Evolutionary conservation across 2,329 filamentous ascomycete genomes (phyloP), one percentile per base, ranked within the genome.

Genomic region (Drechslerella stenobrocha): DNA sequence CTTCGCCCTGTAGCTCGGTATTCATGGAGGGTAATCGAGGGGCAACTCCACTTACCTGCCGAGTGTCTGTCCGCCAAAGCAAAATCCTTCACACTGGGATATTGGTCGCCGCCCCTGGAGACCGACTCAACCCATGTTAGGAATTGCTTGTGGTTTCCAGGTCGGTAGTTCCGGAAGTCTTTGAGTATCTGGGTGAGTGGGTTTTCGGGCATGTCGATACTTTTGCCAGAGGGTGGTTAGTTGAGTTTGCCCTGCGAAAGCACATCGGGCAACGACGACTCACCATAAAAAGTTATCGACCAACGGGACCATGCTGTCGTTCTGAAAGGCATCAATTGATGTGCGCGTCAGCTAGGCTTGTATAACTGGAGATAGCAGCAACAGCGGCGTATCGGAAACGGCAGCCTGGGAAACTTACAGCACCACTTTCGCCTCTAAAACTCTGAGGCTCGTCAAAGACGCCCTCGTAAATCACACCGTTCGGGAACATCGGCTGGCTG

Each of bases 291-390:
- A 81, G 75, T 92, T 91, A 76, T 96, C 92, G 74, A 92, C 85
- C 2, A 96, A 83, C 2, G 92, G 91, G 56, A 95, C 86, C 81
- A 97, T 96, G 78, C 86, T 88, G 79, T 97, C 92, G 75, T 96
- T 96, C 63, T 67, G 24, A 18, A 30, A 42, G 3, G 8, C 15
- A 28, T 24, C 7, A 23, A 5, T 1, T 15, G 2, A n/a, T 9
- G 15, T 4, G 28, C 15, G 34, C 34, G n/a, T 42, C 15, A 42
- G 37, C 37, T n/a, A n/a, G 6, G 5, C n/a, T n/a, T n/a, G n/a
- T n/a, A n/a, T n/a, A n/a, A n/a, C n/a, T n/a, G n/a, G n/a, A n/a
- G 28, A 30, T 30, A 30, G 28, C 11, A 30, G 11, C 11, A 30
- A 30, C 11, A 30, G 28, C 28, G n/a, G n/a, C n/a, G n/a, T n/a